Conservation (phyloP, 345 rosid species). For the Litchi chinensis region DNA sequence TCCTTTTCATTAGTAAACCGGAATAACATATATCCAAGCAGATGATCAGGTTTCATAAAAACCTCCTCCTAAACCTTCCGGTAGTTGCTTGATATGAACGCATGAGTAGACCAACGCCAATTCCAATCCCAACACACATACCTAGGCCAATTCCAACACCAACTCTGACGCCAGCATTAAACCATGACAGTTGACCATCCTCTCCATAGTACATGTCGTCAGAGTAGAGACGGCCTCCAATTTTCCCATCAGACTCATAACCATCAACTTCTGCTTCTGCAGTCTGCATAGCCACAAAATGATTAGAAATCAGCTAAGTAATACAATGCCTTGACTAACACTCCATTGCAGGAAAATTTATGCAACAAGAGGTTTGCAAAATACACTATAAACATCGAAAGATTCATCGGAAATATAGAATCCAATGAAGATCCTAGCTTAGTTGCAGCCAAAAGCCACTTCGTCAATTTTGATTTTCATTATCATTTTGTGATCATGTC, state of each 20-base stretch:
- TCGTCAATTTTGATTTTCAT: neutral
- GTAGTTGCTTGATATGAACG: conserved; percentile 94
- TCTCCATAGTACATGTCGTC: conserved; percentile 74
- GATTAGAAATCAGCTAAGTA: neutral
- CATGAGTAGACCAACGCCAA: conserved; percentile 95
- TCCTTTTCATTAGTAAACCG: neutral
- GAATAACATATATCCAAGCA: neutral
- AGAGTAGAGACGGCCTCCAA: conserved; percentile 46
- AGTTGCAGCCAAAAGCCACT: neutral
- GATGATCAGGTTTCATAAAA: conserved; percentile 43
- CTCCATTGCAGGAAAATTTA: neutral
- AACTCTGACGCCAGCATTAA: conserved; percentile 92
- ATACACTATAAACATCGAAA: neutral
- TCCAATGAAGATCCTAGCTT: neutral
- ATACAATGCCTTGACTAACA: neutral
- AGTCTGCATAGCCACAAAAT: conserved; percentile 40
- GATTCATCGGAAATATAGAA: neutral
- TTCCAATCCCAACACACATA: conserved; percentile 86
- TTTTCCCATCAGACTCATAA: conserved; percentile 58
- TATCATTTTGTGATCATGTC: neutral
- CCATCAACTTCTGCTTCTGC: conserved; percentile 52
- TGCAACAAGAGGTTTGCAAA: neutral
- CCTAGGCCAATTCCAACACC: conserved; percentile 98
- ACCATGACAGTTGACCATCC: conserved; percentile 92
- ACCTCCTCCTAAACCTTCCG: conserved; percentile 87